These are phyloP conservation scores for Rhodotorula mucilaginosa DNA, from an alignment of 1,284 basidiomycete species.

Conservation along the genomic window DNA sequence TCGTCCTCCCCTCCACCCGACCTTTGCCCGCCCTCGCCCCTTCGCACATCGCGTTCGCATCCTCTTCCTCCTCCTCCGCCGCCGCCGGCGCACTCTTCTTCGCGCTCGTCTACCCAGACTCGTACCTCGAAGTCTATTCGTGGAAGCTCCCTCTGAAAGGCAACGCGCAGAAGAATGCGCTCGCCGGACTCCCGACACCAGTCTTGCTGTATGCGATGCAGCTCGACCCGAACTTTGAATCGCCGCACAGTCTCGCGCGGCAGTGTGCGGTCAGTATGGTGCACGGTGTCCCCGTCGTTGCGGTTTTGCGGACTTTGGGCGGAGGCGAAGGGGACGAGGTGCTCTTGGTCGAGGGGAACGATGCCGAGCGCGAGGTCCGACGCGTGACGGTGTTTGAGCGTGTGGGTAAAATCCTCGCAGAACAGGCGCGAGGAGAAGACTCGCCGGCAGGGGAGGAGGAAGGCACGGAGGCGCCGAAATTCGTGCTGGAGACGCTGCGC, in stretches of 20 bases:
- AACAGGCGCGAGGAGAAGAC: slow-evolving; percentile 7
- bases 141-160: slow-evolving; percentile 33
- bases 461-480: slow-evolving; percentile 38
- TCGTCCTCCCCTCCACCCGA: slow-evolving; percentile 56
- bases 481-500: slow-evolving; percentile 56
- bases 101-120: slow-evolving; percentile 14
- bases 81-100: slow-evolving; percentile 49
- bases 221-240: slow-evolving; percentile 1
- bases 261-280: slow-evolving; percentile 27
- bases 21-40: slow-evolving; percentile 54
- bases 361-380: slow-evolving; percentile 1
- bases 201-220: neutral
- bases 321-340: slow-evolving; percentile 29
- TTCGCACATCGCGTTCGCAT: slow-evolving; percentile 65
- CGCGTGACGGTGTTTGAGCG: slow-evolving; percentile 25
- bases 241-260: slow-evolving; percentile 3
- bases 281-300: neutral
- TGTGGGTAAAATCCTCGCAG: slow-evolving; percentile 55
- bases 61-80: neutral
- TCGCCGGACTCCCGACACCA: slow-evolving; percentile 19
- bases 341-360: slow-evolving; percentile 12
- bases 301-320: slow-evolving; percentile 17
- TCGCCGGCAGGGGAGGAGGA: neutral
- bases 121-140: slow-evolving; percentile 59
- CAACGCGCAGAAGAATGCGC: slow-evolving; percentile 16